phyloP scores from a whole-genome alignment of 1,284 basidiomycete species.

The Ustilago crameri region DNA sequence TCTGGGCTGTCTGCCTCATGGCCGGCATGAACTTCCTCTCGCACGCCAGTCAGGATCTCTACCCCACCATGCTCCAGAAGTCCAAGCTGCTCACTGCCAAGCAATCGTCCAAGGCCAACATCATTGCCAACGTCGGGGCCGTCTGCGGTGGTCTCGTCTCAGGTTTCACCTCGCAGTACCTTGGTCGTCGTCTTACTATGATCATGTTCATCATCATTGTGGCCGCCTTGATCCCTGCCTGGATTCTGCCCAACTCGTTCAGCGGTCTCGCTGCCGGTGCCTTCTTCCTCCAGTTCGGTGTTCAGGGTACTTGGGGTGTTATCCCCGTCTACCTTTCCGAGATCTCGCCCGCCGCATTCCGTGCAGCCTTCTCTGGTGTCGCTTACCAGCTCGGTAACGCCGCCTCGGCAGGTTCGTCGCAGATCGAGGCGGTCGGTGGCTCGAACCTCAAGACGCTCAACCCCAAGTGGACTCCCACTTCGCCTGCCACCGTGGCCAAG shows the following conservation, averaged over 20 bases:
- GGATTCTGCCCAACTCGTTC: slow-evolving; percentile 69
- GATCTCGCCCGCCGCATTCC: slow-evolving; percentile 89
- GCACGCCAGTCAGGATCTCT: slow-evolving; percentile 62
- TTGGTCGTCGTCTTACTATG: slow-evolving; percentile 89
- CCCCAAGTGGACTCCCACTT: slow-evolving; percentile 42
- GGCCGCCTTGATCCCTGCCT: slow-evolving; percentile 63
- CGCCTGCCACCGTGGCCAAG: slow-evolving; percentile 57
- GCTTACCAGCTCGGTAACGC: slow-evolving; percentile 82
- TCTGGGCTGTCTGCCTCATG: slow-evolving; percentile 77
- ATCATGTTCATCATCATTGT: slow-evolving; percentile 71
- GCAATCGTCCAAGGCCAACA: slow-evolving; percentile 83
- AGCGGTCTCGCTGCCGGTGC: slow-evolving; percentile 67
- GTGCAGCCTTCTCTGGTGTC: slow-evolving; percentile 90
- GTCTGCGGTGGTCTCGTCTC: slow-evolving; percentile 81
- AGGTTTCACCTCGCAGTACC: slow-evolving; percentile 82
- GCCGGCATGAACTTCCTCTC: slow-evolving; percentile 87
- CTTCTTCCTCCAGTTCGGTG: slow-evolving; percentile 71
- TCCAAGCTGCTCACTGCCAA: slow-evolving; percentile 69
- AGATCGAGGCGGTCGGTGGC: slow-evolving; percentile 85
- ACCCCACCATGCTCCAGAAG: slow-evolving; percentile 61
- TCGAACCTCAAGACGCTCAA: slow-evolving; percentile 59
- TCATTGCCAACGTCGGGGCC: slow-evolving; percentile 85
- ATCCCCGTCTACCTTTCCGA: slow-evolving; percentile 89
- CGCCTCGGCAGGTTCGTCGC: slow-evolving; percentile 85
- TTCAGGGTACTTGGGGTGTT: slow-evolving; percentile 72